phyloP scores from a whole-genome alignment of 2,329 filamentous ascomycete species.

The Sporothrix euskadiensis region DNA sequence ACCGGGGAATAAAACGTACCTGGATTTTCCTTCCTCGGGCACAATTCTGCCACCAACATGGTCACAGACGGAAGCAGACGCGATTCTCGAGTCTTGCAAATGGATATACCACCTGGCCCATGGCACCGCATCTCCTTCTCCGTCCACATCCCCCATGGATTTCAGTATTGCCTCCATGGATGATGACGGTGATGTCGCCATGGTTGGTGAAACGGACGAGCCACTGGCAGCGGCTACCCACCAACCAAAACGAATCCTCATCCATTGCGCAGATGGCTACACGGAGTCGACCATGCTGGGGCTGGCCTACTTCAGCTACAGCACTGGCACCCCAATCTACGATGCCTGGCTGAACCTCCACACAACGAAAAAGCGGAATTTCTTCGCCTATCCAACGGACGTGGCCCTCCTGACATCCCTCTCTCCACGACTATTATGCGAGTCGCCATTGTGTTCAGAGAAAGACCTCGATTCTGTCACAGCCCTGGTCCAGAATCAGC shows the following conservation, averaged over 20 bases:
- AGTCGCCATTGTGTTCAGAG: constrained; percentile 60
- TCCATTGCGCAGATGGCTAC: constrained; percentile 94
- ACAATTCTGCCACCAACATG: constrained; percentile 83
- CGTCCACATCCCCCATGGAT: constrained; percentile 26
- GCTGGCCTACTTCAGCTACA: constrained; percentile 91
- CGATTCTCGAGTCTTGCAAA: constrained; percentile 79
- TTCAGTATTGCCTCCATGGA: constrained; percentile 37
- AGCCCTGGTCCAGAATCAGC: constrained; percentile 59
- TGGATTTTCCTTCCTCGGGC: constrained; percentile 93
- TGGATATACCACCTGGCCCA: constrained; percentile 88
- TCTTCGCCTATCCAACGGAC: constrained; percentile 93
- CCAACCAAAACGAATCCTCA: constrained; percentile 69
- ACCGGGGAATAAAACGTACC: constrained; percentile 43
- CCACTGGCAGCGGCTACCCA: constrained; percentile 25
- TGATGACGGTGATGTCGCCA: constrained; percentile 50
- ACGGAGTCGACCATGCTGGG: constrained; percentile 89
- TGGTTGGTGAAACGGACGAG: constrained; percentile 42
- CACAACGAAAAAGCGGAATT: constrained; percentile 78
- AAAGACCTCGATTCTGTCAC: constrained; percentile 56
- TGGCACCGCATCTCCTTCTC: constrained; percentile 48
- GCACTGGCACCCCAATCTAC: constrained; percentile 75
- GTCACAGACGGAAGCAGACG: constrained; percentile 79
- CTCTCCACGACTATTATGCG: constrained; percentile 70
- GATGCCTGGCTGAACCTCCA: constrained; percentile 88
- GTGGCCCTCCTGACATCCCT: constrained; percentile 78